Evolutionary conservation across 352 stramenopile species (phyloP).

Genomic region (Globisporangium barbulae): DNA sequence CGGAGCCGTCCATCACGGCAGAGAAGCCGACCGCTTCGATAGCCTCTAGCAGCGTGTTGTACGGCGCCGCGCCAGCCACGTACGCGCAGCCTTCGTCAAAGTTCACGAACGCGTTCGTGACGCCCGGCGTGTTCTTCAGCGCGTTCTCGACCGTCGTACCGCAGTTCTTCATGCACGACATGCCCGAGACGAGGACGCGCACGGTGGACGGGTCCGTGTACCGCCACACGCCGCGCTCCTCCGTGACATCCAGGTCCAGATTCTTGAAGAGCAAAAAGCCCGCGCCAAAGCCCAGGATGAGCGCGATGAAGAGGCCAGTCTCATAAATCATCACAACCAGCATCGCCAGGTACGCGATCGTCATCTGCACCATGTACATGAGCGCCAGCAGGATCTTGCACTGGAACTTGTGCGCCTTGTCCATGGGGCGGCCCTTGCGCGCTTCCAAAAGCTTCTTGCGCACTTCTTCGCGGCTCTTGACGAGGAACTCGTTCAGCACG

Average conservation of each 20-base stretch:
- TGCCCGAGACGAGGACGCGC: constrained; percentile 80
- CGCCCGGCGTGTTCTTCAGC: constrained; percentile 45
- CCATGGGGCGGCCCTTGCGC: constrained; percentile 28
- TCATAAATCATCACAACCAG: constrained; percentile 85
- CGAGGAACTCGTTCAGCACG: constrained; percentile 64
- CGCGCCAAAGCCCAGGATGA: constrained; percentile 65
- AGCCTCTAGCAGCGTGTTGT: constrained; percentile 49
- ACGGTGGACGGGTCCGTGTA: constrained; percentile 73
- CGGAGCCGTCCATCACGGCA: constrained; percentile 40
- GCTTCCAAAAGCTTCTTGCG: constrained; percentile 40
- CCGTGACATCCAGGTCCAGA: constrained; percentile 60
- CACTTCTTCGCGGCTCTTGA: constrained; percentile 48
- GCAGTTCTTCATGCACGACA: constrained; percentile 90
- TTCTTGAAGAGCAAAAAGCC: constrained; percentile 78
- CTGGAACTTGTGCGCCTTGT: constrained; percentile 59
- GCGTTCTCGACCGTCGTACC: constrained; percentile 77
- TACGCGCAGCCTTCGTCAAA: constrained; percentile 76
- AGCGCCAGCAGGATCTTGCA: constrained; percentile 60
- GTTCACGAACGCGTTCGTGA: constrained; percentile 72
- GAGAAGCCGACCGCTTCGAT: constrained; percentile 70
- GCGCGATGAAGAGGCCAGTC: constrained; percentile 64
- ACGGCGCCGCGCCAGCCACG: constrained; percentile 54
- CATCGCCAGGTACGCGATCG: constrained; percentile 80
- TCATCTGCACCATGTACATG: constrained; percentile 83
- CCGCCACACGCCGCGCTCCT: constrained; percentile 67